Evolutionary conservation across 2,329 filamentous ascomycete genomes (phyloP), one percentile per base, ranked within the genome.

Genomic region (Eutypella sp.): DNA sequence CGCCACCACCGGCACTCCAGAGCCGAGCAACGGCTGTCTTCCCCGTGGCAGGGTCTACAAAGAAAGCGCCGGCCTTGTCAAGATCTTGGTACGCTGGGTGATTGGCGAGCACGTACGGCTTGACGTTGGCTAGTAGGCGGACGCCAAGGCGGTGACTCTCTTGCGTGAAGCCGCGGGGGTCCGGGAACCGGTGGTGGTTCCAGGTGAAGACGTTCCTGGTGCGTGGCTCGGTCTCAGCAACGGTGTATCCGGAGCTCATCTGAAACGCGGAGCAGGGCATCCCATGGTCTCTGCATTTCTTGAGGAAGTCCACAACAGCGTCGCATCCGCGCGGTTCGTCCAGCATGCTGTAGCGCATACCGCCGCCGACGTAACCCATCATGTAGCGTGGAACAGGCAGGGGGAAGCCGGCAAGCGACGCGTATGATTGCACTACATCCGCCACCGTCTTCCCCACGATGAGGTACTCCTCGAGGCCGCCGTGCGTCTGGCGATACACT

Each of bases 211-310:
- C 84, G 48, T 85, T 87, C 46, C 85, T 71, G 0, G 83, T 85
- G 64, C 86, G 86, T 2, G 85, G 84, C 45, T 80, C 76, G 0
- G 68, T 71, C 54, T 85, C 81, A 1, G 83, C 76, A 3, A 89
- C 78, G 0, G 84, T 87, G 59, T 88, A 88, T 0, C 85, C 85
- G 0, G 81, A 85, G 20, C 78, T 83, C 82, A 87, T 84, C 58
- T 87, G 84, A 59, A 85, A 84, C 0, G 79, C 84, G 0, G 82
- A 86, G 55, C 82, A 85, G 2, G 84, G 84, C 41, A 87, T 87
- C 23, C 79, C 82, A 50, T 87, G 70, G 54, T 80, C 67, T 59
- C 79, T 77, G 52, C 84, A 69, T 58, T 82, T 82, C 13, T 68
- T 67, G 0, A 81, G 77, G 58, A 86, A 82, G 4, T 78, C 73